Base-by-base conservation (phyloP, 2,329 filamentous ascomycete species). In the Xylaria sp. region DNA sequence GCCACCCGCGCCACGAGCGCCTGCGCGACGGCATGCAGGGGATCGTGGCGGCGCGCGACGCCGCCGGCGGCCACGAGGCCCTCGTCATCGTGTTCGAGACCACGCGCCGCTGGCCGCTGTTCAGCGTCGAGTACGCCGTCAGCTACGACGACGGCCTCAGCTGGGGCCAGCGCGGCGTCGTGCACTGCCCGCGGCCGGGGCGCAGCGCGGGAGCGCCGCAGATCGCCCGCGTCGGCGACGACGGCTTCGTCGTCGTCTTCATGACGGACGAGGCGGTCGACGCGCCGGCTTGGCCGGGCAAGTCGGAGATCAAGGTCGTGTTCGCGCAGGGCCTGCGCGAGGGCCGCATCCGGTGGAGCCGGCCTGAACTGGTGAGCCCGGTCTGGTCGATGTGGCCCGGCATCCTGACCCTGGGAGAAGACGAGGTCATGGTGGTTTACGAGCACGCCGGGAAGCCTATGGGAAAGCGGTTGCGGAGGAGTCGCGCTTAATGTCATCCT, bases 61-160 rank as follows among this genome's bases (percentile, higher is more conserved):
- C 59, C 26, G 71, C 73, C 11, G 63, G 62, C n/a, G 68, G 68
- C 2, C 61, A 56, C 4, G 71, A 72, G 26, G 74, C 69, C 4
- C 65, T 77, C 1, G 69, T 78, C 19, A 75, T 79, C 67, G 74
- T 78, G 11, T 74, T 78, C 51, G 76, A 78, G 66, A 78, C 76
- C 13, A 78, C 75, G 6, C 56, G 74, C 2, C 69, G 68, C 34
- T 66, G 70, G 11, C 66, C 65, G 11, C 66, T 65, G 1, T 78
- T 77, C 56, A 76, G 71, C 44, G 60, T 78, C 43, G 76, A 79
- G 61, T 76, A 75, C 22, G 70, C 74, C 1, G 62, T 78, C 26
- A 77, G 75, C 11, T 77, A 74, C 52, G 76, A 78, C 53, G 73
- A 74, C 22, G 76, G 75, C 4, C 50, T 55, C 4, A 74, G 62